Evolutionary conservation across 1,139 yeast species (phyloP), one percentile per base, ranked within the genome.

Genomic region (Protomyces arabidopsidicola): DNA sequence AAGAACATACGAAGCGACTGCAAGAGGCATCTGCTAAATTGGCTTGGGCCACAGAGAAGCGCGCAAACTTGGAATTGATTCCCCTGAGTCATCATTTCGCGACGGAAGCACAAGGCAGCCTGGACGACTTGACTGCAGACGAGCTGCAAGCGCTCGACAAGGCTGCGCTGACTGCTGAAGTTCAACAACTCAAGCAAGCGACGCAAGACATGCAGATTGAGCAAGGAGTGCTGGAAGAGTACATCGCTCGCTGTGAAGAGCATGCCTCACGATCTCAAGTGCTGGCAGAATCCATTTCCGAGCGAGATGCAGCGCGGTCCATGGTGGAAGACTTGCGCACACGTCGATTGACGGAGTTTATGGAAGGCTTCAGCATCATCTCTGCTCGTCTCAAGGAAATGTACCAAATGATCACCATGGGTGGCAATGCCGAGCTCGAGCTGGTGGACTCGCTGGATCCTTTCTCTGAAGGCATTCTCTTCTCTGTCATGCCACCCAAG

Each of bases 331-430:
- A 84, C 35, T 77, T 90, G 69, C 87, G 87, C 72, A 82, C 86
- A 64, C 84, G 82, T 67, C 81, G 98, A 63, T 79, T 88, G 63
- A 90, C 86, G 68, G 97, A 95, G 74, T 95, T 95, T 72, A 90
- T 90, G 96, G 84, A 83, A 68, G 98, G 99, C 0, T 93, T 95
- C 77, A 84, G 86, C 69, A 80, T 84, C 36, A 95, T 95, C 45
- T 90, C 98, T 0, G 80, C 86, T 75, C 88, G 96, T 6, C 81
- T 95, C 68, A 93, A 93, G 74, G 97, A 90, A 71, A 91, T 95
- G 98, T 95, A 95, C 72, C 96, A 91, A 72, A 89, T 93, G 95
- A 93, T 95, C 67, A 95, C 98, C 0, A 90, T 93, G 95, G 98
- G 98, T 16, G 99, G 99, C 50, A 95, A 91, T 77, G 99, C 99